Percentiles rank a stretch among this genome's conserved stretches.
Conservation (phyloP, 345 rosid genomes). For the Citrus sinensis region DVS_A1.0 CM039162.1:25928001-25928500, state of each 20-base stretch:
- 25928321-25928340: no score
- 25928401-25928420: no score
- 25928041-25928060: background rate
- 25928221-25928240: background rate
- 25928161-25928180: background rate
- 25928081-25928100: constrained; percentile 9
- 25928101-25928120: background rate
- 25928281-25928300: no score
- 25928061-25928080: constrained; percentile 10
- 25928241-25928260: background rate
- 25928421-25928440: no score
- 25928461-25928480: no score
- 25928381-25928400: no score
- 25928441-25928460: no score
- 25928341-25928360: no score
- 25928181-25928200: background rate
- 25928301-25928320: no score
- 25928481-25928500: no score
- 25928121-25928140: background rate
- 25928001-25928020: background rate
- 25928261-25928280: no score
- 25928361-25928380: no score
- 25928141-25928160: background rate
- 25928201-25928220: background rate
- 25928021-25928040: background rate